Percentiles rank a stretch among this genome's conserved stretches.
Evolutionary conservation across 208 protist species (phyloP).

Genomic region (Kentomonas sorsogonicus): DNA sequence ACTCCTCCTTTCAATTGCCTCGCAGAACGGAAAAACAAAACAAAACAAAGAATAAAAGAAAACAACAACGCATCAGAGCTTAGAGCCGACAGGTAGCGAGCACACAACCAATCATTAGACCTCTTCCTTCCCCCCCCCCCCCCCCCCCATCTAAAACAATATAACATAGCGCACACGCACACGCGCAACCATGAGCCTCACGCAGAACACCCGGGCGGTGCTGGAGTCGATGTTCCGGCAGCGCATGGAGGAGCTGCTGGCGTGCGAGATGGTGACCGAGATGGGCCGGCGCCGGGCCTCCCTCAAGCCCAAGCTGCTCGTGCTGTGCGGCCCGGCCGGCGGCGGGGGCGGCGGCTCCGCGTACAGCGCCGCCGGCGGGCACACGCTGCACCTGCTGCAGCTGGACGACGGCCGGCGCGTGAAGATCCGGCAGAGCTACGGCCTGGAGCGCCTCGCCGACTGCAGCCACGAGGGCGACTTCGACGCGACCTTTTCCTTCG

Average conservation of each 20-base stretch:
- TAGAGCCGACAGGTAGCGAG: too few species aligned
- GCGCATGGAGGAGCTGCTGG: conserved; percentile 71
- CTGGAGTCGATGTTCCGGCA: conserved; percentile 63
- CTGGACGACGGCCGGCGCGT: conserved; percentile 23
- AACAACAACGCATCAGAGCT: too few species aligned
- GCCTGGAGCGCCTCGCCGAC: conserved; percentile 62
- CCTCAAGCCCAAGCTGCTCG: conserved; percentile 43
- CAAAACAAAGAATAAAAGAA: too few species aligned
- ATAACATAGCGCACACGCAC: too few species aligned
- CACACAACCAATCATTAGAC: background rate
- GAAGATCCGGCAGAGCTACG: conserved; percentile 70
- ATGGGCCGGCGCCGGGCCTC: conserved; percentile 37
- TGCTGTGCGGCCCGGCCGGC: conserved; percentile 45
- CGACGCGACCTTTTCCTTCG: conserved; percentile 84
- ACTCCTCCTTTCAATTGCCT: too few species aligned
- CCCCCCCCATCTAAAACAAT: conserved; percentile 22
- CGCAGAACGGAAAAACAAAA: too few species aligned
- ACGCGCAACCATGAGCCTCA: too few species aligned
- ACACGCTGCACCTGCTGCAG: conserved; percentile 39
- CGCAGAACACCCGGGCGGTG: too few species aligned
- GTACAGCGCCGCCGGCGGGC: background rate
- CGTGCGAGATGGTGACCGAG: conserved; percentile 66
- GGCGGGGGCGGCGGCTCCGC: conserved; percentile 11
- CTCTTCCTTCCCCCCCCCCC: background rate
- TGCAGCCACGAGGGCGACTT: conserved; percentile 69